phyloP scores from a whole-genome alignment of 164 flowering plant genomes.

The Vitis rupestris region DNA sequence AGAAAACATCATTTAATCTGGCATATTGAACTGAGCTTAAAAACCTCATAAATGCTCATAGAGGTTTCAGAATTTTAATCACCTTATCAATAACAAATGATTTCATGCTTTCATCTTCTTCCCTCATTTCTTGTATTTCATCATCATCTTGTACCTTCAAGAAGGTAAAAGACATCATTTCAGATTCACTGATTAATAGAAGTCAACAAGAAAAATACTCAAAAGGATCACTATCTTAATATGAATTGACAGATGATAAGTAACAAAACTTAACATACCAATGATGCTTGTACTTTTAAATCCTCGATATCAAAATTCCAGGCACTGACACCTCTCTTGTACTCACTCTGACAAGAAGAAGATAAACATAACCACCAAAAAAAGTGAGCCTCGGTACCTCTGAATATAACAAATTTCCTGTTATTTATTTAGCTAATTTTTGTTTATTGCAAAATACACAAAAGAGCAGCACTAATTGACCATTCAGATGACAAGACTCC shows the following conservation, averaged over 20 bases:
- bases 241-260: background rate
- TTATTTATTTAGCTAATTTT: too few species aligned
- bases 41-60: background rate
- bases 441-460: too few species aligned
- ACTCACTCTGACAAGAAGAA: slow-evolving; percentile 70
- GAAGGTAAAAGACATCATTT: slow-evolving; percentile 6
- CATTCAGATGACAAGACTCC: too few species aligned
- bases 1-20: background rate
- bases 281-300: slow-evolving; percentile 87
- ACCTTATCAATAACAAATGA: slow-evolving; percentile 47
- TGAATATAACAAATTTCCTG: background rate
- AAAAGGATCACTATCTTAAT: background rate
- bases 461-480: too few species aligned
- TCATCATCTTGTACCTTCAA: slow-evolving; percentile 83
- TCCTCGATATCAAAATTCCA: slow-evolving; percentile 98
- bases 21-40: background rate
- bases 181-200: background rate
- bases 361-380: background rate
- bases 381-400: background rate
- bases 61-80: background rate
- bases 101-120: slow-evolving; percentile 47
- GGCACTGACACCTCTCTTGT: slow-evolving; percentile 98
- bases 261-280: slow-evolving; percentile 45
- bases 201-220: background rate
- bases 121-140: slow-evolving; percentile 52